Evolutionary conservation across 2,329 filamentous ascomycete genomes (phyloP), one percentile per base, ranked within the genome.

Genomic region (Colletotrichum musae): DNA sequence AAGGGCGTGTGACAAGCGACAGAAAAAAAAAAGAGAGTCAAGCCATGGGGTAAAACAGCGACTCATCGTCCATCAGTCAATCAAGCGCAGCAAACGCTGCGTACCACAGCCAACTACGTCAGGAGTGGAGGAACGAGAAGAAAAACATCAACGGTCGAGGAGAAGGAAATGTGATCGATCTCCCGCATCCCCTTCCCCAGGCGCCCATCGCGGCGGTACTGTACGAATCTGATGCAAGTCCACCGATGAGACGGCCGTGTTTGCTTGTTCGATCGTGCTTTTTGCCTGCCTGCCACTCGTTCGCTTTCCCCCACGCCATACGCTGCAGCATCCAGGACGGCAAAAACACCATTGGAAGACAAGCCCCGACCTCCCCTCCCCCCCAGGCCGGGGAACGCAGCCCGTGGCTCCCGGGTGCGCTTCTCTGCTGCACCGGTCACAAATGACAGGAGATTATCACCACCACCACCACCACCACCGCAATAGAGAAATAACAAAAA

Each of bases 391-490:
- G 57, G 57, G 57, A 59, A 59, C 16, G 41, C 57, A 39, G 24
- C 26, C 43, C 26, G 57, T 43, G 10, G 28, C 1, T 39, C 21
- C 24, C 48, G 7, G 32, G 18, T 18, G 18, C 18, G 18, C 18
- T 18, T 18, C 18, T 18, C 18, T 18, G 18, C 13, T 21, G 12
- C 64, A 21, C 21, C 50, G 43, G 54, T 57, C 61, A 48, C 24
- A 43, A 58, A 51, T 26, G 51, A 56, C 60, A 48, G 15, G 48
- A 58, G 56, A 36, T 59, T 59, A 50, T 39, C 24, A 58, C 56
- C 41, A 59, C 57, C 57, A 18, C 18, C 18, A 18, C 18, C 16
- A 32, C 10, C 10, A 32, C 28, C 28, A 9, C 28, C 7, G 28
- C 28, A 9, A 9, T 9, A 47, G 15, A 32, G n/a, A 45, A 58